Conservation (phyloP, 1,284 basidiomycete genomes). For the Cutaneotrichosporon sp. region DNA sequence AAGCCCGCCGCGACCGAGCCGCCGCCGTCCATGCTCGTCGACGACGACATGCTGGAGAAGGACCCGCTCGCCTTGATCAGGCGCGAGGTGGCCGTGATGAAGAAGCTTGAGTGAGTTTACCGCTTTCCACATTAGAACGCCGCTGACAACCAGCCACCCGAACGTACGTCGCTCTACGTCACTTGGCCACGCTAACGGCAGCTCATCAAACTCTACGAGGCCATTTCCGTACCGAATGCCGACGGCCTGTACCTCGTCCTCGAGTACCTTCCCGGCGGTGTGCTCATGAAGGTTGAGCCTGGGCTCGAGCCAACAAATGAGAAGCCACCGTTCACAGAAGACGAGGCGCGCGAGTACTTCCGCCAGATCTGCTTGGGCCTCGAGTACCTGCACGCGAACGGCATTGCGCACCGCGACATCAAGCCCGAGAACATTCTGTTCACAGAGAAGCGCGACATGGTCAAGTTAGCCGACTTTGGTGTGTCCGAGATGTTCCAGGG, state of each 20-base stretch:
- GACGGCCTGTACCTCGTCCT: slow-evolving; percentile 60
- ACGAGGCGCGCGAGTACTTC: slow-evolving; percentile 95
- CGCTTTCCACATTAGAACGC: too few species aligned
- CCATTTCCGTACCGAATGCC: slow-evolving; percentile 58
- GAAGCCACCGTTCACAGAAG: slow-evolving; percentile 52
- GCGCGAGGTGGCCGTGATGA: slow-evolving; percentile 56
- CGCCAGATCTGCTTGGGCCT: slow-evolving; percentile 94
- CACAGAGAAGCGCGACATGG: slow-evolving; percentile 54
- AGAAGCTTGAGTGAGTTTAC: slow-evolving; percentile 53
- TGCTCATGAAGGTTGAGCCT: slow-evolving; percentile 56
- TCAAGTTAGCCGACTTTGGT: slow-evolving; percentile 63
- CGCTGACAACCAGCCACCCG: slow-evolving; percentile 42
- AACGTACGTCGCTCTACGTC: slow-evolving; percentile 39
- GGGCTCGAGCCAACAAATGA: slow-evolving; percentile 47
- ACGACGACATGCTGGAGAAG: slow-evolving; percentile 3
- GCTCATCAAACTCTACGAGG: slow-evolving; percentile 60
- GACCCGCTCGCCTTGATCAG: slow-evolving; percentile 53
- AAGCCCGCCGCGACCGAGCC: neutral
- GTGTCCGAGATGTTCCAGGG: slow-evolving; percentile 60
- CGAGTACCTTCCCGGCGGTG: slow-evolving; percentile 58
- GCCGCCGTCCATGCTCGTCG: neutral
- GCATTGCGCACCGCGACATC: slow-evolving; percentile 96
- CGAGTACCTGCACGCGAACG: slow-evolving; percentile 90
- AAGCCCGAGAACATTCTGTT: slow-evolving; percentile 98
- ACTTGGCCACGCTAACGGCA: slow-evolving; percentile 30